phyloP scores from a whole-genome alignment of 805 yeast genomes.

The Sugiyamaella qingdaonensis region DNA sequence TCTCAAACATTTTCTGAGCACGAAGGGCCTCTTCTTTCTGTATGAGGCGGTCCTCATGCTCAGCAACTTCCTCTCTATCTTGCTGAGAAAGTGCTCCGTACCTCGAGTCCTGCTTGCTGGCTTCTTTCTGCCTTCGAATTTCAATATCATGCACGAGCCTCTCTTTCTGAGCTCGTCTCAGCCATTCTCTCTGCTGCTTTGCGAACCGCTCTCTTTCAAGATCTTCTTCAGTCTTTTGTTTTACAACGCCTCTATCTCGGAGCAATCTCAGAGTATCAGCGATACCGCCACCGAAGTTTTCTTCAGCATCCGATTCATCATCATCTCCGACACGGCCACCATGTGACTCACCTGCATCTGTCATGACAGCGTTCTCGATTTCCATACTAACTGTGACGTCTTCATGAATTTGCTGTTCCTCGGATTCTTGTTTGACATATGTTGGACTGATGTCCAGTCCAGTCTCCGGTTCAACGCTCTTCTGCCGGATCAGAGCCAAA shows the following conservation, averaged over 20 bases:
- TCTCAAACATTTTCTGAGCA: conserved; percentile 31
- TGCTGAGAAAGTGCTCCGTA: conserved; percentile 28
- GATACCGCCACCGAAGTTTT: conserved; percentile 31
- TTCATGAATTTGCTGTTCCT: background rate
- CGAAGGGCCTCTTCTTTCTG: conserved; percentile 30
- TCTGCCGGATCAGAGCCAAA: conserved; percentile 25
- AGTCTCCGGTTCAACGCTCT: conserved; percentile 10
- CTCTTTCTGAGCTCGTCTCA: conserved; percentile 19
- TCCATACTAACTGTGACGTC: conserved; percentile 1
- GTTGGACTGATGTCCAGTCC: background rate
- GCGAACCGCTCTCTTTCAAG: conserved; percentile 18
- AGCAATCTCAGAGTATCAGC: conserved; percentile 37
- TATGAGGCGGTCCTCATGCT: conserved; percentile 27
- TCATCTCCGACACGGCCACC: background rate
- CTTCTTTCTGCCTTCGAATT: conserved; percentile 21
- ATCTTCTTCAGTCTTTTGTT: conserved; percentile 23
- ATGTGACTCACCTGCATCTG: conserved; percentile 2
- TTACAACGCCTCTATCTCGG: conserved; percentile 28
- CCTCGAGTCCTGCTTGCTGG: conserved; percentile 23
- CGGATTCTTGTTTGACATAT: conserved; percentile 10
- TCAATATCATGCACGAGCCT: conserved; percentile 22
- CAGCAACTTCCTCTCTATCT: conserved; percentile 32
- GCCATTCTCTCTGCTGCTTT: conserved; percentile 23
- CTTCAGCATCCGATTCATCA: background rate
- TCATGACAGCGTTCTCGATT: background rate